A percentile compares a stretch with the other conserved stretches of the same genome.
phyloP scores from a whole-genome alignment of 2,329 filamentous ascomycete species.

The Botrytis galanthina region DNA sequence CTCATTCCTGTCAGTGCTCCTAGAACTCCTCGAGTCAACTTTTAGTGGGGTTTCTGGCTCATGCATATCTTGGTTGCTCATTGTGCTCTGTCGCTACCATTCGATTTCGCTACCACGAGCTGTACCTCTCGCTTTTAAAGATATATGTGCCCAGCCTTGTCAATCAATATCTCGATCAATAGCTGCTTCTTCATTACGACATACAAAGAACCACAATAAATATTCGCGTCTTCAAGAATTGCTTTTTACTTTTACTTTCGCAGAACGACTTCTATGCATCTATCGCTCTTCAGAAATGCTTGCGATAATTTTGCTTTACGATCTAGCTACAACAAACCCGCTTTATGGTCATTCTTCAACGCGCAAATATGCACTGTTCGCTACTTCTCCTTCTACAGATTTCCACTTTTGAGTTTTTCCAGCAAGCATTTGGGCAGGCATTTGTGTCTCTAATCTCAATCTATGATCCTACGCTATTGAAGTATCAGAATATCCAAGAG shows the following conservation, averaged over 20 bases:
- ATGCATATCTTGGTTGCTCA: neutral
- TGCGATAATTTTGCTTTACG: neutral
- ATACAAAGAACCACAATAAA: neutral
- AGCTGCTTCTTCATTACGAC: neutral
- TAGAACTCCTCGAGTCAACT: slow-evolving; percentile 13
- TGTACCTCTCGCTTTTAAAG: neutral
- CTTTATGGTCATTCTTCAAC: neutral
- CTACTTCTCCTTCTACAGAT: neutral
- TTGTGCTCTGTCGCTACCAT: neutral
- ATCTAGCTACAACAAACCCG: neutral
- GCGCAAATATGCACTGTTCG: neutral
- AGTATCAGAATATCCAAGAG: neutral
- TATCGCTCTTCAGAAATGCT: neutral
- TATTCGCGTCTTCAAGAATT: neutral
- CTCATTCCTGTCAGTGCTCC: neutral
- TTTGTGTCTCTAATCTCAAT: neutral
- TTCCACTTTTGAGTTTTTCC: neutral
- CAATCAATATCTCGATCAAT: neutral
- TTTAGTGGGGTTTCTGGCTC: neutral
- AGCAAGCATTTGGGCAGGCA: neutral
- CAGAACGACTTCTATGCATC: neutral
- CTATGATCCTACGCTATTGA: neutral
- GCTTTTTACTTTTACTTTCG: neutral
- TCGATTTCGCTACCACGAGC: neutral
- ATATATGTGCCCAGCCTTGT: neutral